phyloP scores from a whole-genome alignment of 345 rosid species.

The Erodium maritimum region DNA sequence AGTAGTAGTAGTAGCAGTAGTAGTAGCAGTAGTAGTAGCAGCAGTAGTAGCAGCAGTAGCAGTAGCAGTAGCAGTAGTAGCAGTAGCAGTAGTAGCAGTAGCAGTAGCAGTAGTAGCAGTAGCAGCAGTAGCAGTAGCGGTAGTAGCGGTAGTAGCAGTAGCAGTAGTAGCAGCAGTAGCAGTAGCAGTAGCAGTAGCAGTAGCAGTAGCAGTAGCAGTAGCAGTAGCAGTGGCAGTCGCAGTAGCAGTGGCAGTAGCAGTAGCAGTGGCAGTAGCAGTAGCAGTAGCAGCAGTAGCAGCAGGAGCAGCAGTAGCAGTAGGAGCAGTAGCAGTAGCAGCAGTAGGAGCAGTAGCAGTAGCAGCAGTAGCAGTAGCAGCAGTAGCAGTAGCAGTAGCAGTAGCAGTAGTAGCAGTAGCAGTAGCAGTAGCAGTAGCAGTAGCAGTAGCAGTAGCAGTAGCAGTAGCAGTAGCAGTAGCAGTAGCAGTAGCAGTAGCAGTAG shows the following conservation, averaged over 20 bases:
- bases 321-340: too few relatives aligned
- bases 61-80: neutral
- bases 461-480: too few relatives aligned
- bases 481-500: neutral
- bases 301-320: neutral
- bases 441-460: too few relatives aligned
- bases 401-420: too few relatives aligned
- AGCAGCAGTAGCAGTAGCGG: neutral
- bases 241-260: neutral
- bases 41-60: neutral
- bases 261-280: neutral
- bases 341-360: too few relatives aligned
- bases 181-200: neutral
- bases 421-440: too few relatives aligned
- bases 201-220: neutral
- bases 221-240: neutral
- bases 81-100: neutral
- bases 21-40: neutral
- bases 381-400: too few relatives aligned
- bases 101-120: neutral
- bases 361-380: too few relatives aligned
- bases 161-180: neutral
- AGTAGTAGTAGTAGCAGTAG: neutral
- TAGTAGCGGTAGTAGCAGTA: neutral
- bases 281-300: neutral